Evolutionary conservation across 257 asterid genomes (phyloP).

Genomic region (Plantago ovata): DNA sequence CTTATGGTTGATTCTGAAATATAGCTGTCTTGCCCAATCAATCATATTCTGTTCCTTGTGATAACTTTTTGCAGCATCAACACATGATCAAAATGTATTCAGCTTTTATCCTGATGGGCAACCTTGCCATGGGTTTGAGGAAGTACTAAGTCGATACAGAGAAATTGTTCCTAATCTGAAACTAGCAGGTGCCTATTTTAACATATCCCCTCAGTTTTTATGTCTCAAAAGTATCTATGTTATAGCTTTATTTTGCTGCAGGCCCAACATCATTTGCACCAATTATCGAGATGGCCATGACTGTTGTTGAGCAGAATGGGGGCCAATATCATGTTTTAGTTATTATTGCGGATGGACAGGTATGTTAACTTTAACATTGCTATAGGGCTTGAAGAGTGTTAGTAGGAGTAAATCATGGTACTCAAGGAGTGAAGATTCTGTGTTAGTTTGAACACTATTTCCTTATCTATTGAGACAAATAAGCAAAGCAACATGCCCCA

Average conservation of each 20-base stretch:
- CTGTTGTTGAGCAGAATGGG: conserved; percentile 85
- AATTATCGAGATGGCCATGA: conserved; percentile 73
- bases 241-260: conserved; percentile 34
- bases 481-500: too few relatives aligned
- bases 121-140: conserved; percentile 80
- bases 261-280: conserved; percentile 99
- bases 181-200: conserved; percentile 59
- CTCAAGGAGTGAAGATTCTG: too few relatives aligned
- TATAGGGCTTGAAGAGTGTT: background rate
- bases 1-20: conserved; percentile 6
- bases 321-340: conserved; percentile 90
- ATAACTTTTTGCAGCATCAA: conserved; percentile 51
- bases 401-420: background rate
- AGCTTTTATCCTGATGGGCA: conserved; percentile 72
- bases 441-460: too few relatives aligned
- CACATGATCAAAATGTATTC: conserved; percentile 88
- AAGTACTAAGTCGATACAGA: conserved; percentile 66
- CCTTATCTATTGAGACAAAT: too few relatives aligned
- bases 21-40: conserved; percentile 9
- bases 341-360: conserved; percentile 98
- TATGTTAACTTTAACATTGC: conserved; percentile 20
- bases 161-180: conserved; percentile 65
- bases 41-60: conserved; percentile 3
- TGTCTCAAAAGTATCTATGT: conserved; percentile 4
- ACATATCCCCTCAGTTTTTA: conserved; percentile 11